Base-by-base conservation (phyloP, 768 basidiomycete species). In the Scleroderma citrinum region DNA sequence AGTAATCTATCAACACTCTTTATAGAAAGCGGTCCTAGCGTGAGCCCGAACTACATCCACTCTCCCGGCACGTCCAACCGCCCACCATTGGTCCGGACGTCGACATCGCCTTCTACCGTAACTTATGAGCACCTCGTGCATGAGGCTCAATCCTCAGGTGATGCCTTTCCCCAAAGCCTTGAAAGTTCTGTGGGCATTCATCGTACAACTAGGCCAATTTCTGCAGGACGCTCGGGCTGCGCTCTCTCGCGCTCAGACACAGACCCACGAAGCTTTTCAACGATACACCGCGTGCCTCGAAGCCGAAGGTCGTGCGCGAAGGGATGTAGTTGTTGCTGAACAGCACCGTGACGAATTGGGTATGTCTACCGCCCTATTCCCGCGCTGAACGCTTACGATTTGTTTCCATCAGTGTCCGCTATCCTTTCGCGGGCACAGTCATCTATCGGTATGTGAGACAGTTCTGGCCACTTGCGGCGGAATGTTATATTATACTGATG, bases 191-290 rank as follows among this genome's bases (percentile, higher is more conserved):
- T 39, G 39, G 35, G 44, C 31, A 44, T 47, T 56, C 52, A 58
- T 48, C 35, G 47, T 47, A 17, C 34, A 31, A 49, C 55, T 63
- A 83, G 80, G 79, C 56, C 76, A 82, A 73, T 76, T 76, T 52
- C 71, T 87, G 39, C 78, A 81, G 63, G 77, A 75, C 44, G 76
- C 82, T 17, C 81, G 83, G 29, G 71, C 72, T 41, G 72, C 80
- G 5, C 69, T 85, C n/a, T 57, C 74, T 38, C 76, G 83, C 38
- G 81, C 83, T 19, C 83, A 83, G 59, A 80, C 82, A 58, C 83
- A 85, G 44, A 82, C 83, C 0, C 82, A 86, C 57, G 85, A 86
- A 37, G 77, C 83, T 3, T 84, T 86, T 58, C 72, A 81, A 60
- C 70, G 78, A 44, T 87, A 87, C 57, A 86, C 79, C 11, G 73